Base-by-base conservation (phyloP, 345 rosid species). In the Gynandropsis gynandra region DNA sequence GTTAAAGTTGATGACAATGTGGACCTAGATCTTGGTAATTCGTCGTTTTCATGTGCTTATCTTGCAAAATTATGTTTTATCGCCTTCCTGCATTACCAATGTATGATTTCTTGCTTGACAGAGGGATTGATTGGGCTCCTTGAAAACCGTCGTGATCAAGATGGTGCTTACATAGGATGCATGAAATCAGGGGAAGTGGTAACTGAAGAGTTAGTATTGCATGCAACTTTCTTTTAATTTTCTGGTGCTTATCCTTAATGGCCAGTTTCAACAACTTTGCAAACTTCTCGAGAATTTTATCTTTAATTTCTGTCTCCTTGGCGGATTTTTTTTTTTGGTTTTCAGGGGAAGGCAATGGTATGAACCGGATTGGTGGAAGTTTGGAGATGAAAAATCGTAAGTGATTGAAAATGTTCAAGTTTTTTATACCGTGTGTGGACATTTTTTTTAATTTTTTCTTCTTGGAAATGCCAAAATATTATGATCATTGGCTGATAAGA, bases 361-460 rank as follows among this genome's bases (percentile, higher is more conserved):
- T 62, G 98, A 92, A 62, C 86, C 98, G 19, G 98, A 92, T 2
- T 92, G 98, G 96, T 87, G 96, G 98, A 92, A 85, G 64, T 87
- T 87, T 53, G 94, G 98, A 38, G 94, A 85, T 32, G 83, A 75
- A 54, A 87, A 87, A 76, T 77, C 95, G 98, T 92, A 79, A 82
- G 98, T 81, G 44, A 39, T 61, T 49, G n/a, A 18, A 36, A 19
- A 24, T 5, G 2, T 2, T 24, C 29, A 24, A 24, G 29, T 24
- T 24, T 24, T 5, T 24, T 24, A 5, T n/a, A n/a, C n/a, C n/a
- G n/a, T n/a, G n/a, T n/a, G n/a, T n/a, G n/a, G n/a, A n/a, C n/a
- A n/a, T n/a, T n/a, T n/a, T n/a, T n/a, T n/a, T n/a, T n/a, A n/a
- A n/a, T n/a, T n/a, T n/a, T n/a, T n/a, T 2, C 5, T 24, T 5